Conservation (phyloP, 78 protist genomes). For the Guillardia theta region DNA sequence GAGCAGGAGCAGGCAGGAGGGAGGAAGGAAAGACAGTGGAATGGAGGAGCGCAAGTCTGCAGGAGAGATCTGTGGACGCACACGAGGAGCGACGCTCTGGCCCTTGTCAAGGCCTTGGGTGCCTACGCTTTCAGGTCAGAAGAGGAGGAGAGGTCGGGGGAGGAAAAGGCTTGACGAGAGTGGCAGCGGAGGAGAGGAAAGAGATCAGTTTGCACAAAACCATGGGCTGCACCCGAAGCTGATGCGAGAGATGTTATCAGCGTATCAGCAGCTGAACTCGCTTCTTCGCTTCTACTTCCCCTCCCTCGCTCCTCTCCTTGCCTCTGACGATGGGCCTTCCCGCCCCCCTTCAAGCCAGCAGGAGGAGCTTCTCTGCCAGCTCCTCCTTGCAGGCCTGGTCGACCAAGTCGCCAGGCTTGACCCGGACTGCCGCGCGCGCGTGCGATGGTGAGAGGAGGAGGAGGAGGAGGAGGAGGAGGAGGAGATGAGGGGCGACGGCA, state of each 20-base stretch:
- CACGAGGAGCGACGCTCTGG: neutral
- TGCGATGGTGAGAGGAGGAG: neutral
- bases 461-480: too few species aligned
- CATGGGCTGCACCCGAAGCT: constrained; percentile 24
- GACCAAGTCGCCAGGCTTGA: constrained; percentile 5
- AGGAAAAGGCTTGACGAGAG: neutral
- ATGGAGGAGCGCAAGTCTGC: neutral
- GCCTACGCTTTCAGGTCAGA: constrained; percentile 3
- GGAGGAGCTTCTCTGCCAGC: constrained; percentile 31
- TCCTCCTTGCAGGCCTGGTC: neutral
- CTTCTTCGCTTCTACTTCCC: neutral
- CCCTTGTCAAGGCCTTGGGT: neutral
- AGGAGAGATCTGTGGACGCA: constrained; percentile 26
- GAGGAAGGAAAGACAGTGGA: neutral
- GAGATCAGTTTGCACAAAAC: neutral
- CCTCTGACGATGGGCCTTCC: neutral
- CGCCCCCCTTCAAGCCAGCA: constrained; percentile 26
- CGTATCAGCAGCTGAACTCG: neutral
- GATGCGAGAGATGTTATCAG: neutral
- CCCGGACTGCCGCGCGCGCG: neutral
- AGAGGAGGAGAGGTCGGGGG: neutral
- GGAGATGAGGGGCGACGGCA: too few species aligned
- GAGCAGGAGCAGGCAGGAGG: neutral
- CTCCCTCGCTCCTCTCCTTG: neutral
- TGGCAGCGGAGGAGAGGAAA: neutral